These are phyloP conservation scores for Rhytidiadelphus loreus DNA, from an alignment of 225 moss, liverwort and hornwort genomes.

Conservation along the genomic window DNA sequence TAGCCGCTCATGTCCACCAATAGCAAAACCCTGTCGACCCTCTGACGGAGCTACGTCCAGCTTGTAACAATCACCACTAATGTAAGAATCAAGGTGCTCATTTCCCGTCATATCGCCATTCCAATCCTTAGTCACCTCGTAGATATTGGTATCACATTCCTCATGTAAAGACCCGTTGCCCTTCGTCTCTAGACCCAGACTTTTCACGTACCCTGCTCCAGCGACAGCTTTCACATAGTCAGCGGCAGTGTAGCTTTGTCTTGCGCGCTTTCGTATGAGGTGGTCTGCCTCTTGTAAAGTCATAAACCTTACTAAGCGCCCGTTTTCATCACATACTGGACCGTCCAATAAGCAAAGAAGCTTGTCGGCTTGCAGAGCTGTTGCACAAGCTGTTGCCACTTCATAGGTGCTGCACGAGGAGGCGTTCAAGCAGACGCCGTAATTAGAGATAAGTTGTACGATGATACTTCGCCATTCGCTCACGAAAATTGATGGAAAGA, in stretches of 20 bases:
- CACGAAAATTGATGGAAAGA: background rate
- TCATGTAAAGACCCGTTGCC: background rate
- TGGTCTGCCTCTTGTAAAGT: constrained; percentile 76
- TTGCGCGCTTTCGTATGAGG: constrained; percentile 63
- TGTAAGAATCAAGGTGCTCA: constrained; percentile 20
- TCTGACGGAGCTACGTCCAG: background rate
- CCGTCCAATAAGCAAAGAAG: constrained; percentile 73
- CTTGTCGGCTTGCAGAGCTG: constrained; percentile 83
- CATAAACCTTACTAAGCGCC: constrained; percentile 67
- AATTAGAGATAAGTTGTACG: background rate
- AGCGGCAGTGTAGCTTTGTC: constrained; percentile 73
- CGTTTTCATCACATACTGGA: constrained; percentile 59
- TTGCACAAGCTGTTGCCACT: constrained; percentile 94
- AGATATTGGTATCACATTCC: background rate
- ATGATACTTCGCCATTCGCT: background rate
- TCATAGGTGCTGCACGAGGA: constrained; percentile 76
- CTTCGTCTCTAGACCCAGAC: constrained; percentile 51
- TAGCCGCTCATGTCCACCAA: constrained; percentile 81
- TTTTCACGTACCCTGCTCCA: constrained; percentile 71
- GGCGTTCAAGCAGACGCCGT: background rate
- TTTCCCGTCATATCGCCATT: background rate
- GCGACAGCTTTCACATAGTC: constrained; percentile 93
- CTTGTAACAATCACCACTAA: constrained; percentile 23
- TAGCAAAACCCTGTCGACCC: constrained; percentile 66
- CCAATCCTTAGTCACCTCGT: background rate